Conservation (phyloP, 139 green algal species). For the Micractinium conductrix region DNA sequence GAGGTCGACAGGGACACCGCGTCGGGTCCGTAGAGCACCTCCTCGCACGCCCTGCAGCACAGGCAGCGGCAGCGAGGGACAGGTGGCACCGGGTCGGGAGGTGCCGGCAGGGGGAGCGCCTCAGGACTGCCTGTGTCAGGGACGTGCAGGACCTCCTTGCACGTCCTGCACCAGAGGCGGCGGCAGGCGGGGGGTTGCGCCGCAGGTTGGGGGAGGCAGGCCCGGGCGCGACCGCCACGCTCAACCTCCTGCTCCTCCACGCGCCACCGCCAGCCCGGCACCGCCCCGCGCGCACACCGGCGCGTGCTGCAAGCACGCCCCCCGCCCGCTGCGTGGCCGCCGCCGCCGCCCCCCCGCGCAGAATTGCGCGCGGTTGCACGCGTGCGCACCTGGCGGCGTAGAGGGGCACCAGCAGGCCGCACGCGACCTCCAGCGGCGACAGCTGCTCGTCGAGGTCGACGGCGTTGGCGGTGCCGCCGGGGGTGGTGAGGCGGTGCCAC, state of each 20-base stretch:
- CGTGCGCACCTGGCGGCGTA: conserved; percentile 50
- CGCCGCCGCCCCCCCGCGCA: not conserved
- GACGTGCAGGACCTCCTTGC: not conserved
- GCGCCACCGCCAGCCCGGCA: no score
- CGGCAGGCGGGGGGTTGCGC: no score
- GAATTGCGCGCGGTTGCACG: no score
- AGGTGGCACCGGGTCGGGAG: no score
- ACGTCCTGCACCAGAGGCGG: not conserved
- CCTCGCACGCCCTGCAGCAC: conserved; percentile 57
- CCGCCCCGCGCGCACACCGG: no score
- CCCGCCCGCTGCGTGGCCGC: no score
- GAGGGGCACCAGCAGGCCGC: conserved; percentile 62
- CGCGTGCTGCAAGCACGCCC: not conserved
- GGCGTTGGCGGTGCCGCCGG: conserved; percentile 27
- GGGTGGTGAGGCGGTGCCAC: conserved; percentile 45
- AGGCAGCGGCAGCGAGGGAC: no score
- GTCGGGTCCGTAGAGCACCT: conserved; percentile 62
- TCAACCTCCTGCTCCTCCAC: no score
- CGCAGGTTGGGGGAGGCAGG: not conserved
- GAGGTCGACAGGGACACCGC: conserved; percentile 60
- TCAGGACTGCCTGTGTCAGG: no score
- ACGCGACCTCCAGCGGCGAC: conserved; percentile 49
- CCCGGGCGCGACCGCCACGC: no score
- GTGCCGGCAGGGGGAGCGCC: no score
- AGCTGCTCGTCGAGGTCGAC: conserved; percentile 29